Conservation (phyloP, 768 basidiomycete genomes). For the Lactarius pseudohatsudake region DNA sequence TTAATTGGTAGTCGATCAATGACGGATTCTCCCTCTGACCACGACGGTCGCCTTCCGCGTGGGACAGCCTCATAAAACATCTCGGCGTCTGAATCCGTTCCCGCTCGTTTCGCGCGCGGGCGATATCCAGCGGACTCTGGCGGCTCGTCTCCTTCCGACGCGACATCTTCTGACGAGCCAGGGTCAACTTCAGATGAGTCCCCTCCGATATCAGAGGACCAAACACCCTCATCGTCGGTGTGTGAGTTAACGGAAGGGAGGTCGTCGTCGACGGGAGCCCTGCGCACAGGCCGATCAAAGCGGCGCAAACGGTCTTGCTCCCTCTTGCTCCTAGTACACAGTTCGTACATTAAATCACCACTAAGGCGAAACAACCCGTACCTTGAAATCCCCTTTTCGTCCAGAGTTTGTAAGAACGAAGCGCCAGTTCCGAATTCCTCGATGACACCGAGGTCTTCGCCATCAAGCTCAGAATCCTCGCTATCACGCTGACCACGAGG, state of each 20-base stretch:
- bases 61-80: conserved; percentile 72
- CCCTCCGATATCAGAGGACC: conserved; percentile 47
- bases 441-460: conserved; percentile 66
- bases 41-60: conserved; percentile 49
- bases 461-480: conserved; percentile 50
- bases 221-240: conserved; percentile 56
- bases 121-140: conserved; percentile 27
- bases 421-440: conserved; percentile 61
- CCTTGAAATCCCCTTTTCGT: conserved; percentile 81
- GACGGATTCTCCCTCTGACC: conserved; percentile 48
- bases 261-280: conserved; percentile 48
- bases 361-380: conserved; percentile 37
- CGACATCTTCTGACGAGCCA: conserved; percentile 35
- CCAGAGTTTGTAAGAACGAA: conserved; percentile 68
- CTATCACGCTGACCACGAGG: conserved; percentile 54
- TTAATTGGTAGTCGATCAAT: conserved; percentile 82
- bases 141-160: conserved; percentile 34
- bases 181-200: conserved; percentile 30
- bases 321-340: conserved; percentile 69
- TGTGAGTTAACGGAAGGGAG: conserved; percentile 70
- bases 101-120: conserved; percentile 27
- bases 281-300: conserved; percentile 56
- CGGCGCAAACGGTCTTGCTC: conserved; percentile 72
- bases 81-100: conserved; percentile 55
- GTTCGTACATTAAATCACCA: conserved; percentile 15